Base-by-base conservation (phyloP, 176 grass and related monocot species). In the Phyllostachys edulis region DNA sequence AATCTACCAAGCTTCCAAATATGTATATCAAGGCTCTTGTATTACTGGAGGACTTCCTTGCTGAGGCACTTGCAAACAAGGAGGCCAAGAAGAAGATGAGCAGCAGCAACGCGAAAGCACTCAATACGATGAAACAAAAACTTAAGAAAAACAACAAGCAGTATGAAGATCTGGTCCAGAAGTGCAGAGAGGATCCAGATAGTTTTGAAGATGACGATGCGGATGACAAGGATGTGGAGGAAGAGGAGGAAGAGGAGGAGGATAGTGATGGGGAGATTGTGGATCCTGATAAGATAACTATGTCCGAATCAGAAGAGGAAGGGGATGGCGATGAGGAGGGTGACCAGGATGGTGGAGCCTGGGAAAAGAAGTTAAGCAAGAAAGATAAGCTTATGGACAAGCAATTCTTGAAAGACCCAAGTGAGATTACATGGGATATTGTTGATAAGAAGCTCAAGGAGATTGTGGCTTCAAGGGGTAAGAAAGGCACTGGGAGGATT, bases 51-150 rank as follows among this genome's bases (percentile, higher is more conserved):
- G 96, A 98, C 77, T 98, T 95, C 78, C 86, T 98, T 47, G 80
- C 91, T 29, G 84, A 95, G 70, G 90, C 96, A n/a, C 80, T 98
- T 82, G 96, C 96, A 10, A 98, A 98, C 54, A 98, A 98, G 79
- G 96, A 98, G 69, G 91, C 87, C 62, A 98, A 98, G 83, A 98
- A 93, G 80, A 98, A 98, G 83, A 98, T 98, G 96, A 98, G 96
- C 83, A 98, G 90, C 83, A 98, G 91, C 80, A 98, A 98, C 38
- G 85, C 93, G 0, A 95, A 93, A 67, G 96, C 96, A 2, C 74
- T 98, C 11, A 98, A 90, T 69, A 88, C 89, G 3, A 90, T 95
- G 93, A 98, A 87, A 67, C 96, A 98, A 59, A 98, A 98, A 66
- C 87, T 98, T 44, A 98, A 95, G 85, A 98, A 98, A 87, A 98